These are phyloP conservation scores for Neurospora hispaniola DNA, from an alignment of 495 filamentous ascomycete species.

Conservation along the genomic window DNA sequence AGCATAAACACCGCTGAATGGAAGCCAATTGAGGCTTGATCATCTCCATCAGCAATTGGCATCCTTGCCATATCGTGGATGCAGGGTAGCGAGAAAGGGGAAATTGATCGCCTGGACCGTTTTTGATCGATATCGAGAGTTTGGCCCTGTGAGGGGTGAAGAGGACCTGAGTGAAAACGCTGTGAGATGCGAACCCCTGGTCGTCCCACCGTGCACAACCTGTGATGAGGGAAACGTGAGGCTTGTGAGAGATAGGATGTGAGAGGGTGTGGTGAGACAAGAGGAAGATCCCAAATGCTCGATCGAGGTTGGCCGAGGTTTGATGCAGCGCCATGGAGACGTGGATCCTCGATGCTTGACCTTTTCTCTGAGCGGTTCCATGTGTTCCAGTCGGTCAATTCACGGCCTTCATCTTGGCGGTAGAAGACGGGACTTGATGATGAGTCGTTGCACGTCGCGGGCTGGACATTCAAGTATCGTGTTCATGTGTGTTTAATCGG, in stretches of 20 bases:
- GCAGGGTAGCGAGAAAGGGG: neutral
- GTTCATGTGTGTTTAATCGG: neutral
- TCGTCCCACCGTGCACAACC: neutral
- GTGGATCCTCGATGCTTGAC: neutral
- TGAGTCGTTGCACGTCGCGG: neutral
- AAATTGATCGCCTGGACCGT: neutral
- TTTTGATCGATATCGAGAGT: neutral
- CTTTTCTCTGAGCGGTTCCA: neutral
- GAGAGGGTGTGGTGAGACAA: neutral
- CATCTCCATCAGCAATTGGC: neutral
- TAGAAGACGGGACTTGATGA: too few species aligned
- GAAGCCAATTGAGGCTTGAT: neutral
- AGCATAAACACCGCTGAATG: neutral
- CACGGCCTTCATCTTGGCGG: neutral
- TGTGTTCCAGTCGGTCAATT: neutral
- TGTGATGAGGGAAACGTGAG: neutral
- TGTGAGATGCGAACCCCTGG: neutral
- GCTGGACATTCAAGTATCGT: neutral
- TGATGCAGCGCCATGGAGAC: neutral
- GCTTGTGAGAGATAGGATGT: neutral
- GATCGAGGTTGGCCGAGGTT: neutral
- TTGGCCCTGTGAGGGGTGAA: neutral
- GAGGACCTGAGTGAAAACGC: neutral
- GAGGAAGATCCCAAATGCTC: neutral
- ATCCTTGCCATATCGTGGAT: neutral